Evolutionary conservation across 352 stramenopile genomes (phyloP), one percentile per base, ranked within the genome.

Genomic region (Pythium aphanidermatum): DNA sequence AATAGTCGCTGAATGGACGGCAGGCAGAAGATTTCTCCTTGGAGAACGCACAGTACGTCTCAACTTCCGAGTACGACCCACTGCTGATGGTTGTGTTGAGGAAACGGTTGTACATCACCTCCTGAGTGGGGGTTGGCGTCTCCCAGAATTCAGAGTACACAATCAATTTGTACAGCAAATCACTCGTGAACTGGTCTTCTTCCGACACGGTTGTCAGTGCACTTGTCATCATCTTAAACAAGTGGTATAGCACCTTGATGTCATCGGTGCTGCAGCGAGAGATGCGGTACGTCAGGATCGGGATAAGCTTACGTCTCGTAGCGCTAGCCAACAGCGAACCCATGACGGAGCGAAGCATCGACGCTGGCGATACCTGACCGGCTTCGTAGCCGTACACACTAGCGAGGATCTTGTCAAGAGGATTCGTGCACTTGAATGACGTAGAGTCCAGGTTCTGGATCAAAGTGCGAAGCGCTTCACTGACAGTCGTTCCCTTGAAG

Each of bases 1-100:
- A 37, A 31, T 21, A 7, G 5, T 53, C 32, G 8, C 43, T 24
- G 4, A 58, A 16, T 13, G 51, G 23, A 12, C 60, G 21, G 32
- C 70, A 83, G 1, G 60, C 47, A 6, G 46, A 8, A 20, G 63
- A 74, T 0, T 42, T 46, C 14, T 81, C 66, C 38, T 78, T 73
- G 6, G 64, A 66, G 47, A 79, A 83, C 5, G 65, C 60, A 29
- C 74, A 86, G 49, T 82, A 89, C 10, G 48, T 47, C 7, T 64
- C 51, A 12, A 74, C 52, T 36, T 63, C 38, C 23, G 37, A 17
- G 41, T 52, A 63, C 14, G 57, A 40, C 26, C 51, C 54, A 21
- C 41, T 56, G 46, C 54, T 62, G 40, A 62, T 52, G 20, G 54
- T 54, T 12, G 54, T 62, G 46, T 62, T 56, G 25, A 42, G 41